phyloP scores from a whole-genome alignment of 306 rosid genomes.

The Cicer bijugum region DNA sequence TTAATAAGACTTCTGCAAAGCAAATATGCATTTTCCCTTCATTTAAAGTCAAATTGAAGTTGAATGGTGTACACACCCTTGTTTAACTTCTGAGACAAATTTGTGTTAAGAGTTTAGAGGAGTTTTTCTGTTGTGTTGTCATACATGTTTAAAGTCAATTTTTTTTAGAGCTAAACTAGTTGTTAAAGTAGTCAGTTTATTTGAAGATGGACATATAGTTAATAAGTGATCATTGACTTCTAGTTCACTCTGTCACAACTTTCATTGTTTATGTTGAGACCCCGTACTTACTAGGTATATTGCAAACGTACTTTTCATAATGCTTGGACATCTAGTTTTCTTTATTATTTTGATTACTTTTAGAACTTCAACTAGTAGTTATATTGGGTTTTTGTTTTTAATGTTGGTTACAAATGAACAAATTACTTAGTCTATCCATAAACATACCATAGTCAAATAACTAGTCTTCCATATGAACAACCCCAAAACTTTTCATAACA shows the following conservation, averaged over 20 bases:
- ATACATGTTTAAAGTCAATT: slow-evolving; percentile 28
- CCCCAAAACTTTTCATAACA: too few relatives aligned
- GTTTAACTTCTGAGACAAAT: not conserved
- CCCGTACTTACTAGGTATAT: not conserved
- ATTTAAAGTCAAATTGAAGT: not conserved
- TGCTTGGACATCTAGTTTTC: not conserved
- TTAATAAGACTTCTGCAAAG: slow-evolving; percentile 17
- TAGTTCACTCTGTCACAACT: not conserved
- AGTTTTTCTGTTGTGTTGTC: not conserved
- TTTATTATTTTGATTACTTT: too few relatives aligned
- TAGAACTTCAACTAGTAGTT: too few relatives aligned
- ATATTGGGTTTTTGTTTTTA: too few relatives aligned
- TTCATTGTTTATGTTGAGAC: not conserved
- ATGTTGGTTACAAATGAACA: too few relatives aligned
- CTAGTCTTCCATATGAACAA: too few relatives aligned
- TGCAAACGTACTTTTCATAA: not conserved
- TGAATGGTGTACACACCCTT: not conserved
- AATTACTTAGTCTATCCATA: too few relatives aligned
- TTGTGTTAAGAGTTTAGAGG: not conserved
- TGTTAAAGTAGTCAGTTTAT: not conserved
- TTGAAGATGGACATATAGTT: slow-evolving; percentile 3
- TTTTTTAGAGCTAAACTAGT: slow-evolving; percentile 1
- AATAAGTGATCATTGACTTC: not conserved
- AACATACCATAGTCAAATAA: too few relatives aligned
- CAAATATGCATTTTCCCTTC: not conserved